These are phyloP conservation scores for Cenchrus fungigraminus DNA, from an alignment of 176 grass and related monocot species.

Conservation along the genomic window DNA sequence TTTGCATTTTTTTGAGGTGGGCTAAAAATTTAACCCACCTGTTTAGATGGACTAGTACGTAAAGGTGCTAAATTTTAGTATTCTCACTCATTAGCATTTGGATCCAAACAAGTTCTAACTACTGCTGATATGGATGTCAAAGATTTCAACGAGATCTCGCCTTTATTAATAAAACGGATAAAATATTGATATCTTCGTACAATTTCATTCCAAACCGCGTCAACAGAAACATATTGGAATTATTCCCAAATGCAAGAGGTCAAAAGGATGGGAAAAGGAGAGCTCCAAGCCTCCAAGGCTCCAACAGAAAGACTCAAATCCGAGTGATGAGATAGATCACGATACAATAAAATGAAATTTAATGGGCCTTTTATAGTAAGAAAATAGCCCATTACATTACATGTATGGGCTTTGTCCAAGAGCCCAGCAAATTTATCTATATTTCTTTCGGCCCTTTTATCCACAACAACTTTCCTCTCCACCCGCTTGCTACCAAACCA, in stretches of 20 bases:
- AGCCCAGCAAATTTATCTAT: background rate
- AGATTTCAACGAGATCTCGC: background rate
- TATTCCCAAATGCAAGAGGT: background rate
- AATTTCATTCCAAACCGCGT: background rate
- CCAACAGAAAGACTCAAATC: background rate
- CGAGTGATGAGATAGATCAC: background rate
- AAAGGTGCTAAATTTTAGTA: too few species aligned
- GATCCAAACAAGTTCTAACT: too few species aligned
- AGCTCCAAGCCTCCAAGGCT: background rate
- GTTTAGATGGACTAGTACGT: too few species aligned
- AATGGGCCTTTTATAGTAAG: background rate
- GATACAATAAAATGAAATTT: background rate
- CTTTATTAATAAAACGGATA: background rate
- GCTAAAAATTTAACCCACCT: too few species aligned
- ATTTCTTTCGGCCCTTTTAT: slow-evolving; percentile 26
- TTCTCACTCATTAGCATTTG: too few species aligned
- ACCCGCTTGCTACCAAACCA: background rate
- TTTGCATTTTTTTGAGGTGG: too few species aligned
- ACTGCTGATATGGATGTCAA: too few species aligned
- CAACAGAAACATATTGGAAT: background rate
- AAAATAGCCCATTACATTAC: background rate
- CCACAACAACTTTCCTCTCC: background rate
- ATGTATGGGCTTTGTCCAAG: background rate
- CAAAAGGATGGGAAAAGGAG: background rate
- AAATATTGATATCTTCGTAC: background rate